Conservation (phyloP, 2,329 filamentous ascomycete genomes). For the Penicillium oxalicum region DNA sequence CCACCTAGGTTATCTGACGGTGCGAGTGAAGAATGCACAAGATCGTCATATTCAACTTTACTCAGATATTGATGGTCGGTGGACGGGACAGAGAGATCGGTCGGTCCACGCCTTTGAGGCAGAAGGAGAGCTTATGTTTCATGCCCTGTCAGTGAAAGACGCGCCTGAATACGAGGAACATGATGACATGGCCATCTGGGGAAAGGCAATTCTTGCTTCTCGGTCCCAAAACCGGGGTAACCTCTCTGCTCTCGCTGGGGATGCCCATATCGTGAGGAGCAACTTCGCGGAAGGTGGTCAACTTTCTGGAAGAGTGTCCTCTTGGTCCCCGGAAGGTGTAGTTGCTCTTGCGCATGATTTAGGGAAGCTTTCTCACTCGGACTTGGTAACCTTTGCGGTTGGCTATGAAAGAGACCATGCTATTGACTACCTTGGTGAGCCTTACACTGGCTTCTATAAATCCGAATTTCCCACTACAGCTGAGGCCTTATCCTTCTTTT, state of each 20-base stretch:
- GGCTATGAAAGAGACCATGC: conserved; percentile 38
- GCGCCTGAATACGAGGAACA: conserved; percentile 30
- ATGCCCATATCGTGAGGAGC: conserved; percentile 21
- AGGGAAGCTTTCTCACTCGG: conserved; percentile 22
- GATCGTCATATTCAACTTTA: conserved; percentile 36
- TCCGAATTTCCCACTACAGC: conserved; percentile 29
- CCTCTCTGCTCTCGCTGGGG: conserved; percentile 29
- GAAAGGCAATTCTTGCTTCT: conserved; percentile 38
- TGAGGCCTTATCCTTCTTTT: conserved; percentile 34
- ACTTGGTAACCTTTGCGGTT: conserved; percentile 38
- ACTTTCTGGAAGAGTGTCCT: conserved; percentile 18
- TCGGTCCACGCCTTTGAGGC: conserved; percentile 22
- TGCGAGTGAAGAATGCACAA: conserved; percentile 24
- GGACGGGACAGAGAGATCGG: conserved; percentile 33
- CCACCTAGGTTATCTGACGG: conserved; percentile 35
- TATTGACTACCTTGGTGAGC: conserved; percentile 38
- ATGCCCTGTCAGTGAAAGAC: conserved; percentile 29
- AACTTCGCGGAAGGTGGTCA: conserved; percentile 30
- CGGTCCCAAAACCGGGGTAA: conserved; percentile 21
- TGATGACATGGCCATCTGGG: conserved; percentile 41
- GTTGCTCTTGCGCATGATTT: conserved; percentile 38
- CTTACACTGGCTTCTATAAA: conserved; percentile 38
- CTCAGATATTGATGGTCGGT: conserved; percentile 41
- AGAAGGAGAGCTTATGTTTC: conserved; percentile 25
- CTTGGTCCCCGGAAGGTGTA: conserved; percentile 27